Percentiles rank a stretch among this genome's conserved stretches.
Evolutionary conservation across 306 rosid species (phyloP).

Genomic region (Cucurbita ficifolia): DNA sequence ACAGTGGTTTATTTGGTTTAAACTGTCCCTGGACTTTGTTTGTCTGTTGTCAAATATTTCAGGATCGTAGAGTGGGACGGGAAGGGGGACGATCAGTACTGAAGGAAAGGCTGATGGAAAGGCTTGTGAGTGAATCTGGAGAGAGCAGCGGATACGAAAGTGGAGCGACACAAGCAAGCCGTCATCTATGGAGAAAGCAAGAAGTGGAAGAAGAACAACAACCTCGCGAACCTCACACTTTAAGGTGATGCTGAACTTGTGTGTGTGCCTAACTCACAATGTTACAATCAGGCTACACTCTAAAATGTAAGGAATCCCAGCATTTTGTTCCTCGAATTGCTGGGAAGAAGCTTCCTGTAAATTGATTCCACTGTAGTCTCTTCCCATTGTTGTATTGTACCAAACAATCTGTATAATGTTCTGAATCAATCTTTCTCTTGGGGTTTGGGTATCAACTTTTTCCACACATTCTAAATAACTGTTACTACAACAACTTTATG

Average conservation of each 20-base stretch:
- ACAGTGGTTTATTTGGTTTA: neutral
- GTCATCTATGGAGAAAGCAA: slow-evolving; percentile 24
- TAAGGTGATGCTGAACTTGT: slow-evolving; percentile 5
- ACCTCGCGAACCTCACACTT: neutral
- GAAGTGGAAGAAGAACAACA: slow-evolving; percentile 8
- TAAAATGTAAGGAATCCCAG: neutral
- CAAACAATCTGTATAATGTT: neutral
- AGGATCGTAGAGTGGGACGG: slow-evolving; percentile 40
- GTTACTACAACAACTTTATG: neutral
- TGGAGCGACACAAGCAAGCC: slow-evolving; percentile 21
- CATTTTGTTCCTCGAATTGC: neutral
- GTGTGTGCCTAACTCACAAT: neutral
- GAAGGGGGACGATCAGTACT: slow-evolving; percentile 25
- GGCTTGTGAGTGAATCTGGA: slow-evolving; percentile 37
- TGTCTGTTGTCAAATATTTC: slow-evolving; percentile 1
- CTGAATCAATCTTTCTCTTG: neutral
- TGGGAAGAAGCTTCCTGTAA: neutral
- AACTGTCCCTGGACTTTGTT: neutral
- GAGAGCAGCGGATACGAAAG: slow-evolving; percentile 56
- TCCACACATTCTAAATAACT: neutral
- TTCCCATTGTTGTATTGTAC: neutral
- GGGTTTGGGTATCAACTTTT: too few relatives aligned
- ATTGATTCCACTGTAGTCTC: neutral
- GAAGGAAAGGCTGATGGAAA: slow-evolving; percentile 16
- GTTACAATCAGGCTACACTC: neutral